Base-by-base conservation (phyloP, 352 stramenopile genomes). In the Pythium myriotylum region DNA sequence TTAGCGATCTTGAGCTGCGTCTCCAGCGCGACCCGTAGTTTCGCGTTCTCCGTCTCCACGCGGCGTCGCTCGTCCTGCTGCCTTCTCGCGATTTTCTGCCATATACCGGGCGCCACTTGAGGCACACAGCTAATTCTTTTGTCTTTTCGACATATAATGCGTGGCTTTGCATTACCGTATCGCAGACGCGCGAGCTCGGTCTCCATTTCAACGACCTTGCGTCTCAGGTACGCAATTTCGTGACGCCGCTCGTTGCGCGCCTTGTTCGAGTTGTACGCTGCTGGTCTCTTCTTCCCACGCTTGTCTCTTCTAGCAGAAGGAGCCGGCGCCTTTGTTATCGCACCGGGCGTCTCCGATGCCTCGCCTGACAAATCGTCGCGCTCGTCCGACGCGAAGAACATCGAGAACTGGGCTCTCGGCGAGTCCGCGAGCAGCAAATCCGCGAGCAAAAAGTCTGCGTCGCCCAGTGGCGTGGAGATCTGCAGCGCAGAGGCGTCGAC, bases 11-110 rank as follows among this genome's bases (percentile, higher is more conserved):
- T 74, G 46, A 78, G 58, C 58, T 85, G 76, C 6, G 61, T 70
- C 47, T 81, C 73, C 2, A 88, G 65, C 23, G 77, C 68, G 0
- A 67, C 53, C 48, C 81, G 84, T 1, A 88, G 61, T 1, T 65
- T 68, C 9, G 62, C 66, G 53, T 87, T 85, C 55, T 87, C 75
- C 1, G 57, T 62, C 54, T 84, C 70, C 6, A 52, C 55, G 27
- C 58, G 56, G 14, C 43, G 56, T 2, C 51, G 42, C 37, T 71
- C 64, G 24, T 61, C 51, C 3, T 50, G 39, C 41, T 71, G 64
- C 2, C 47, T 50, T 2, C 19, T 22, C 1, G 64, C 64, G 33
- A 71, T 59, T 33, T 54, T 8, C 20, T 62, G 9, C 64, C 64
- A 71, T 20, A 71, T 45, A 29, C 40, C 49, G 2, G 26, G 46